Conservation (phyloP, 176 grass and related monocot genomes). For the Phragmites australis region DNA sequence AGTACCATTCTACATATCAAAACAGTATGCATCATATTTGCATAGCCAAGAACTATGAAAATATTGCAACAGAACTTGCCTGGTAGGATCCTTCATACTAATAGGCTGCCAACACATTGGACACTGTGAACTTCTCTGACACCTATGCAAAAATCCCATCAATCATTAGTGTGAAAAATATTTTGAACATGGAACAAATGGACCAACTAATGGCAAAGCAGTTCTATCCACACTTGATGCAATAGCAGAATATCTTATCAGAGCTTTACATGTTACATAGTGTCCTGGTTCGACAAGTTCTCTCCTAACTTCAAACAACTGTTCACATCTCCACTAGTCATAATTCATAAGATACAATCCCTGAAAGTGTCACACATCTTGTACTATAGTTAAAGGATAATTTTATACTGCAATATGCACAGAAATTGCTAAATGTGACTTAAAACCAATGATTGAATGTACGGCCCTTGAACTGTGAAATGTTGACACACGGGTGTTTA, state of each 20-base stretch:
- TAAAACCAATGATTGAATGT: too few relatives aligned
- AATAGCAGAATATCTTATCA: constrained; percentile 18
- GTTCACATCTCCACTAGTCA: background rate
- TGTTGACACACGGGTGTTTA: too few relatives aligned
- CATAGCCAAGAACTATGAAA: constrained; percentile 7
- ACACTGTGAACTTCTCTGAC: constrained; percentile 94
- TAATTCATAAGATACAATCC: too few relatives aligned
- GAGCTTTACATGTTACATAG: constrained; percentile 10
- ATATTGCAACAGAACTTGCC: constrained; percentile 47
- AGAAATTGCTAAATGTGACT: too few relatives aligned
- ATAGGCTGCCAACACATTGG: constrained; percentile 95
- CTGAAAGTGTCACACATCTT: too few relatives aligned
- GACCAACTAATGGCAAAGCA: background rate
- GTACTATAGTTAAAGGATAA: too few relatives aligned
- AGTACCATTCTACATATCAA: constrained; percentile 10
- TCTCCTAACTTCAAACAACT: background rate
- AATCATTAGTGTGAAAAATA: constrained; percentile 32
- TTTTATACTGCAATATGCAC: too few relatives aligned
- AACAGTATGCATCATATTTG: constrained; percentile 7
- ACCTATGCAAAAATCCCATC: constrained; percentile 51
- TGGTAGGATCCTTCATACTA: constrained; percentile 84
- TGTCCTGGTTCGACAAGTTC: background rate
- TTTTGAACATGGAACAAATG: constrained; percentile 29
- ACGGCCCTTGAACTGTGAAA: too few relatives aligned
- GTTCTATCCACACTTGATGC: background rate